These are phyloP conservation scores for Neoboletus magnificus DNA, from an alignment of 768 basidiomycete genomes.

Conservation along the genomic window DNA sequence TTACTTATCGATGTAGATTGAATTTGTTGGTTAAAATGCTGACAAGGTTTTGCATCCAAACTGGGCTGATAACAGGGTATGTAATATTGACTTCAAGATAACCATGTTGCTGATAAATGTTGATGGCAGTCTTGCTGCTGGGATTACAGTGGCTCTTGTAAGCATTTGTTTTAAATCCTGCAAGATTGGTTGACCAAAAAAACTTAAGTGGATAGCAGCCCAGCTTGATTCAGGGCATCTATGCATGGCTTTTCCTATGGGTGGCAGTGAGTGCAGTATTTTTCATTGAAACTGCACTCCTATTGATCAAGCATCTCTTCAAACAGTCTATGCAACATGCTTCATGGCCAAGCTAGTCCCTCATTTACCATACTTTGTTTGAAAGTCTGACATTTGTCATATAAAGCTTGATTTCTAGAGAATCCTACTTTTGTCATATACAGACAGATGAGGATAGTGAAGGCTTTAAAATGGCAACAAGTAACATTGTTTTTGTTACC, in stretches of 20 bases:
- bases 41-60: conserved; percentile 21
- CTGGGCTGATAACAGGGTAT: conserved; percentile 27
- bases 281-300: not conserved
- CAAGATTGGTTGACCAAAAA: not conserved
- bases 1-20: conserved; percentile 6
- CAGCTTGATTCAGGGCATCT: conserved; percentile 20
- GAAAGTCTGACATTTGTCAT: not conserved
- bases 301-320: not conserved
- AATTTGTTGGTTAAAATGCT: conserved; percentile 15
- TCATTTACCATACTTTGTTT: not conserved
- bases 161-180: not conserved
- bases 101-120: not conserved
- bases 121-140: conserved; percentile 14
- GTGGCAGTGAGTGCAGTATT: conserved; percentile 18
- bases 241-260: conserved; percentile 23
- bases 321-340: conserved; percentile 27
- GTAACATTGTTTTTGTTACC: conserved; percentile 6
- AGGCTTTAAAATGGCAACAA: not conserved
- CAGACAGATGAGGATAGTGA: not conserved
- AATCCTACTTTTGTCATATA: conserved; percentile 21
- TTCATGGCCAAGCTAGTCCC: conserved; percentile 28
- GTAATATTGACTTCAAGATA: not conserved
- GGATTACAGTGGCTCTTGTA: conserved; percentile 17
- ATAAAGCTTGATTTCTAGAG: conserved; percentile 25
- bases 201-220: conserved; percentile 17